A percentile compares a stretch with the other conserved stretches of the same genome.
Evolutionary conservation across 2,329 filamentous ascomycete species (phyloP).

Genomic region (Aspergillus thermomutatus): DNA sequence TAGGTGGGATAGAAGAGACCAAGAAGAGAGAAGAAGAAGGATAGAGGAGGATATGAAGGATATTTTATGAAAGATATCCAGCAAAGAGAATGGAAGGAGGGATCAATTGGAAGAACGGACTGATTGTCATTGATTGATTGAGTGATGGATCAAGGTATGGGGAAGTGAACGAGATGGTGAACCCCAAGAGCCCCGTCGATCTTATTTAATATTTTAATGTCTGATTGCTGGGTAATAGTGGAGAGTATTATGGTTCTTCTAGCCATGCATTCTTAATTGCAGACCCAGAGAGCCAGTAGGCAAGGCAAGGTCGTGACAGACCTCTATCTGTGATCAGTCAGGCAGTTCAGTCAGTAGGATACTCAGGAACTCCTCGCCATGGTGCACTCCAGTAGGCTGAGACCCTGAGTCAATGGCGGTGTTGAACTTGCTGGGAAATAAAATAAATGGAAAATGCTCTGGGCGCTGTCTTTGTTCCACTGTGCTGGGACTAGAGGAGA

Average conservation of each 20-base stretch:
- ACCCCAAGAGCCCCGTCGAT: not conserved
- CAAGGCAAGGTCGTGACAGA: too few species aligned
- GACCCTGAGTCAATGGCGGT: constrained; percentile 13
- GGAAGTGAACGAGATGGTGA: not conserved
- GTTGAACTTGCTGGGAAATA: not conserved
- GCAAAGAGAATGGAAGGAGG: constrained; percentile 16
- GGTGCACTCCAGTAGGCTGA: constrained; percentile 19
- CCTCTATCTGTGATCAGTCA: not conserved
- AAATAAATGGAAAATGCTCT: not conserved
- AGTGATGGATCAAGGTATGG: not conserved
- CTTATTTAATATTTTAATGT: not conserved
- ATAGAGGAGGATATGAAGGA: constrained; percentile 21
- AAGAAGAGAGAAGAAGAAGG: constrained; percentile 5
- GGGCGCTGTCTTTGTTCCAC: constrained; percentile 18
- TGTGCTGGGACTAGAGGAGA: constrained; percentile 18
- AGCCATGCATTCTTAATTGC: not conserved
- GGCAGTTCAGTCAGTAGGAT: not conserved
- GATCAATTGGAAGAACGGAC: not conserved
- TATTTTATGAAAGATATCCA: not conserved
- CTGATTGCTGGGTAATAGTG: constrained; percentile 3
- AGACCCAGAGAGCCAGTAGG: constrained; percentile 2
- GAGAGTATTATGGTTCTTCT: constrained; percentile 3
- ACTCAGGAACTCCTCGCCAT: constrained; percentile 1
- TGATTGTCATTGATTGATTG: constrained; percentile 1
- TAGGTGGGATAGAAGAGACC: constrained; percentile 5